These are phyloP conservation scores for Termitomyces sp. DNA, from an alignment of 768 basidiomycete genomes.

Conservation along the genomic window DNA sequence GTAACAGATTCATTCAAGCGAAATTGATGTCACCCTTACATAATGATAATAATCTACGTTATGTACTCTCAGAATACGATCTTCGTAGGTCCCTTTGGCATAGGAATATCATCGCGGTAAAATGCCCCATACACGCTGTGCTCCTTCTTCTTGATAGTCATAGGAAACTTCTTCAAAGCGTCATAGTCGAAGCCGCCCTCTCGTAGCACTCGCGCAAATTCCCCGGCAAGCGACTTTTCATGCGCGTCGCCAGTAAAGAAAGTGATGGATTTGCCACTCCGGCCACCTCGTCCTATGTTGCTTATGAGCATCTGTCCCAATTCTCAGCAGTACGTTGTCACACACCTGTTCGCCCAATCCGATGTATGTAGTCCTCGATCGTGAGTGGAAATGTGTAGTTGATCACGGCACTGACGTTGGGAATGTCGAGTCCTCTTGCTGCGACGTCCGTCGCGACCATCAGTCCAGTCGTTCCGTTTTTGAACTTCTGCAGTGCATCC, in stretches of 20 bases:
- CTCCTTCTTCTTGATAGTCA: conserved; percentile 96
- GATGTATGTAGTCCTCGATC: conserved; percentile 89
- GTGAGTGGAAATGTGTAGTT: conserved; percentile 99
- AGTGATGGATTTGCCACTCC: conserved; percentile 86
- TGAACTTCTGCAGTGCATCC: conserved; percentile 82
- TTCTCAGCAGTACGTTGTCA: conserved; percentile 7
- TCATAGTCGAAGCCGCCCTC: conserved; percentile 83
- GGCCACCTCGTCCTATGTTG: conserved; percentile 75
- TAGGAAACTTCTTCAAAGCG: conserved; percentile 80
- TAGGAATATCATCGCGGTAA: conserved; percentile 62
- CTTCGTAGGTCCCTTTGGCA: conserved; percentile 63
- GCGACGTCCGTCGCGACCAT: conserved; percentile 98
- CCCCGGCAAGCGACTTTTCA: conserved; percentile 84
- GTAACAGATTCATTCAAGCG: conserved; percentile 2
- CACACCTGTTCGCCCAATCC: conserved; percentile 83
- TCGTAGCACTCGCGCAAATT: conserved; percentile 83
- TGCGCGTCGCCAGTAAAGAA: conserved; percentile 93
- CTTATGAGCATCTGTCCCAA: conserved; percentile 16
- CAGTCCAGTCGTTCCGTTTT: conserved; percentile 70
- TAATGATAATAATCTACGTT: conserved; percentile 3
- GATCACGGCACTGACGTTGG: conserved; percentile 88
- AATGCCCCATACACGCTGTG: conserved; percentile 89
- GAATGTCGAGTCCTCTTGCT: conserved; percentile 94
- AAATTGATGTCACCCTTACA: conserved; percentile 16
- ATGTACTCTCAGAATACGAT: conserved; percentile 54